Conservation (phyloP, 1,284 basidiomycete species). For the Pterulicium gracile region DNA sequence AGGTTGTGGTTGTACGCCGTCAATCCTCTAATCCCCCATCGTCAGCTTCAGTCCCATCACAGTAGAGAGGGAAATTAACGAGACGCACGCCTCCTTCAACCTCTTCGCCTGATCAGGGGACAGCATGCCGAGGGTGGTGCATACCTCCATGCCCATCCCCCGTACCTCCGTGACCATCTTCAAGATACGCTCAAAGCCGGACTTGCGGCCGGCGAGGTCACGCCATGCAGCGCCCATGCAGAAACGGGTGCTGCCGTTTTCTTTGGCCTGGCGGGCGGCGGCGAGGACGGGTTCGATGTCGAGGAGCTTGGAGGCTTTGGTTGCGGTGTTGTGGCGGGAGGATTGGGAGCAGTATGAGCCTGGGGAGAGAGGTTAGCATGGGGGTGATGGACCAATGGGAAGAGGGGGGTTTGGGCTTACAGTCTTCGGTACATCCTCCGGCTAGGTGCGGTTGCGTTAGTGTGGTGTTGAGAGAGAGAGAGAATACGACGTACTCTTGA, state of each 20-base stretch:
- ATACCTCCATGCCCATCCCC: conserved; percentile 93
- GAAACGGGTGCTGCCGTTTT: conserved; percentile 93
- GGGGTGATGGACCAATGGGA: not conserved
- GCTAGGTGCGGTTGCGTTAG: conserved; percentile 31
- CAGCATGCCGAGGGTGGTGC: conserved; percentile 97
- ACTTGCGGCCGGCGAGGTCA: conserved; percentile 87
- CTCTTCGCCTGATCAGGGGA: conserved; percentile 87
- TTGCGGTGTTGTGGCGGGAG: conserved; percentile 82
- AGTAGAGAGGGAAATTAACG: conserved; percentile 8
- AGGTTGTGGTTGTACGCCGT: conserved; percentile 99
- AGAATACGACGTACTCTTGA: conserved; percentile 71
- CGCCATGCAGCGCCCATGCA: conserved; percentile 99
- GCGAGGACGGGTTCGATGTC: conserved; percentile 88
- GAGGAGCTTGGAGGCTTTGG: conserved; percentile 83
- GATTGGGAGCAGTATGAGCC: conserved; percentile 98
- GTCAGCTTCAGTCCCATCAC: not conserved
- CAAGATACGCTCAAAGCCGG: conserved; percentile 90
- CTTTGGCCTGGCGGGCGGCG: conserved; percentile 88
- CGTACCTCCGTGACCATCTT: conserved; percentile 87
- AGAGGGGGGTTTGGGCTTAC: conserved; percentile 36
- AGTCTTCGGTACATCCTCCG: conserved; percentile 94
- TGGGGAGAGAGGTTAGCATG: conserved; percentile 17
- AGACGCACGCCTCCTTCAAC: conserved; percentile 81
- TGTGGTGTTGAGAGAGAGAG: not conserved
- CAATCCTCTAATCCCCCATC: conserved; percentile 52